Conservation (phyloP, 345 rosid genomes). For the Hibiscus mutabilis region DNA sequence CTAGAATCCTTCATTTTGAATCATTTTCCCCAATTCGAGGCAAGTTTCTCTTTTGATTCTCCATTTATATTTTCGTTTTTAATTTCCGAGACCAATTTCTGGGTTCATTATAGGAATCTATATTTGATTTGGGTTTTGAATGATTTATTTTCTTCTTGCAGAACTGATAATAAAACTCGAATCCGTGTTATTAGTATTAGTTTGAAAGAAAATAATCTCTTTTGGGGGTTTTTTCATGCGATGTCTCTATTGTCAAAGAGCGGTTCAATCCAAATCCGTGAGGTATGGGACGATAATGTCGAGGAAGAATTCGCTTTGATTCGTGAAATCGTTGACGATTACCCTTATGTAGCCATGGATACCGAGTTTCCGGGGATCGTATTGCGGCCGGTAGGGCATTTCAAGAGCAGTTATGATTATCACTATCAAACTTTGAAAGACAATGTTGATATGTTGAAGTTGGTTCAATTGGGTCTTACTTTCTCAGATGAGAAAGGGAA, state of each 20-base stretch:
- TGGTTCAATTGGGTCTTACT: constrained; percentile 82
- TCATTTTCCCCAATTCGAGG: neutral
- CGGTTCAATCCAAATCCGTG: constrained; percentile 74
- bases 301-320: constrained; percentile 14
- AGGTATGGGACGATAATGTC: constrained; percentile 42
- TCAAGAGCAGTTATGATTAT: constrained; percentile 56
- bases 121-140: constrained; percentile 4
- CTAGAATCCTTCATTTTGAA: constrained; percentile 7
- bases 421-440: constrained; percentile 48
- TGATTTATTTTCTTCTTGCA: constrained; percentile 14
- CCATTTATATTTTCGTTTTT: neutral
- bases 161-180: constrained; percentile 12
- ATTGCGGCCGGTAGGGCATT: constrained; percentile 60
- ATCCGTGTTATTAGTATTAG: neutral
- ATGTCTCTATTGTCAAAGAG: constrained; percentile 69
- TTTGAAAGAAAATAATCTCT: neutral
- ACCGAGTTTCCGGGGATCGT: constrained; percentile 57
- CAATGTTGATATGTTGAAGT: constrained; percentile 47
- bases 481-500: constrained; percentile 74
- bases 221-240: constrained; percentile 8
- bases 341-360: constrained; percentile 36
- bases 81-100: neutral
- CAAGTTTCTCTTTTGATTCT: neutral
- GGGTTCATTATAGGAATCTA: neutral
- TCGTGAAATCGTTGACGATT: constrained; percentile 61